Evolutionary conservation across 2,329 filamentous ascomycete species (phyloP).

Genomic region (Chaetomium olivaceum): DNA sequence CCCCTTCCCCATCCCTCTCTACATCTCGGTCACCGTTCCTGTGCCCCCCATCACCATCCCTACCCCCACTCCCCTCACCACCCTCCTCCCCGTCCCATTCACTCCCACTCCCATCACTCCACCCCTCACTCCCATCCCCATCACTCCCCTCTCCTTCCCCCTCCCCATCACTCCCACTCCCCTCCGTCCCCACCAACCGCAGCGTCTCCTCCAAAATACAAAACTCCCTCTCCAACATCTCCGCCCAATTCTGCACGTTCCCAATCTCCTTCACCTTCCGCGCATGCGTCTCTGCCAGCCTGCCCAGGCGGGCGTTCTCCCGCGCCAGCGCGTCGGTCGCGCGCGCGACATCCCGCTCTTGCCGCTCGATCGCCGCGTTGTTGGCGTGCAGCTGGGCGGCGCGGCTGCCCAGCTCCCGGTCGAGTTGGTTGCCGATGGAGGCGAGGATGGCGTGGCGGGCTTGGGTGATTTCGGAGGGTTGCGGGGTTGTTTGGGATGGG

Average conservation of each 20-base stretch:
- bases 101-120: neutral
- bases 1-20: constrained; percentile 7
- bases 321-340: constrained; percentile 61
- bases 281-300: constrained; percentile 62
- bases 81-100: constrained; percentile 10
- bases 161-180: constrained; percentile 18
- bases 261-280: constrained; percentile 74
- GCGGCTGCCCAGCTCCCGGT: constrained; percentile 66
- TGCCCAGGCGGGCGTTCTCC: constrained; percentile 66
- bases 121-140: constrained; percentile 32
- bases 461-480: constrained; percentile 51
- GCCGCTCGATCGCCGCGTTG: constrained; percentile 62
- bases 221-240: constrained; percentile 72
- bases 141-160: constrained; percentile 12
- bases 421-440: constrained; percentile 68
- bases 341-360: constrained; percentile 65
- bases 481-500: neutral
- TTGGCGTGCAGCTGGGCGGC: constrained; percentile 71
- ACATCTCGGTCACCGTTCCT: constrained; percentile 13
- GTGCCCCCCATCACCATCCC: constrained; percentile 31
- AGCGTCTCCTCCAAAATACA: constrained; percentile 65
- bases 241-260: constrained; percentile 84
- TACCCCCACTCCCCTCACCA: constrained; percentile 18
- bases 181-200: constrained; percentile 46
- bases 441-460: constrained; percentile 62